phyloP scores from a whole-genome alignment of 106 monocot species.

The Dioscorea zingiberensis region DNA sequence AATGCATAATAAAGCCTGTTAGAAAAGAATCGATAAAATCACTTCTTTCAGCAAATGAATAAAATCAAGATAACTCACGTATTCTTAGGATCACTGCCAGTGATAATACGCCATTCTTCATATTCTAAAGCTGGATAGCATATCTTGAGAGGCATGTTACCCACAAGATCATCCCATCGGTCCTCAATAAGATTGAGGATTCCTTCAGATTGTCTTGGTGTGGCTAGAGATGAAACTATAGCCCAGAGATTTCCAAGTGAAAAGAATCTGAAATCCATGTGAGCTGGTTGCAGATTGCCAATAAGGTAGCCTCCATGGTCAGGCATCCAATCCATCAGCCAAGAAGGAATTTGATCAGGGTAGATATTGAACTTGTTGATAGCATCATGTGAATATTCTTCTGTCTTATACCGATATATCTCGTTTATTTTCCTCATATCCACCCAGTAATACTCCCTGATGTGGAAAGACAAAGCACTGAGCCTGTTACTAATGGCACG shows the following conservation, averaged over 20 bases:
- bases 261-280: conserved; percentile 98
- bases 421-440: conserved; percentile 91
- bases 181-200: conserved; percentile 79
- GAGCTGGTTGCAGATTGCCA: conserved; percentile 90
- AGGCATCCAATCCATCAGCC: conserved; percentile 91
- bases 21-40: not conserved
- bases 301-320: conserved; percentile 85
- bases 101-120: conserved; percentile 92
- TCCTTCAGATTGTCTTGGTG: conserved; percentile 70
- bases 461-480: conserved; percentile 91
- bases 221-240: conserved; percentile 72
- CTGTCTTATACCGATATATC: conserved; percentile 91
- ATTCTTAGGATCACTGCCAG: conserved; percentile 94
- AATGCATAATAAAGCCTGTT: conserved; percentile 7
- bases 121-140: conserved; percentile 82
- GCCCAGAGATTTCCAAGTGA: conserved; percentile 92
- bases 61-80: conserved; percentile 45
- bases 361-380: conserved; percentile 98
- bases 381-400: conserved; percentile 90
- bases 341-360: conserved; percentile 83
- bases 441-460: conserved; percentile 93
- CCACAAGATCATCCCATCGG: conserved; percentile 90
- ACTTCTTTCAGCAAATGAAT: not conserved
- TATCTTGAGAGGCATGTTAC: conserved; percentile 88
- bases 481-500: conserved; percentile 81